Conservation (phyloP, 2,329 filamentous ascomycete genomes). For the Xylariaceae sp. region DNA sequence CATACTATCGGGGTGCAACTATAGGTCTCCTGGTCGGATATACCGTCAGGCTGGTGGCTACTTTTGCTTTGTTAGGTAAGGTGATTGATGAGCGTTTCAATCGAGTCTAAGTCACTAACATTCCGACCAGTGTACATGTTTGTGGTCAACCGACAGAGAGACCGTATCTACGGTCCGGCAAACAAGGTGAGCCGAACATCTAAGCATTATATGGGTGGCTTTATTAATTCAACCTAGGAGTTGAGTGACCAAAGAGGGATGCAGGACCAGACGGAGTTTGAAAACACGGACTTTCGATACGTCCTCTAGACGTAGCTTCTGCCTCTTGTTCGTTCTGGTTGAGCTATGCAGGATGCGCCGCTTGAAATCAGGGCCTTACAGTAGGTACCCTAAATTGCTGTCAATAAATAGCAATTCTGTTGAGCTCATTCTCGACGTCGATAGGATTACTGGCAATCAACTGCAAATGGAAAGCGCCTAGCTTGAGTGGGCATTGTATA, state of each 20-base stretch:
- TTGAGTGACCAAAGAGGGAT: slow-evolving; percentile 31
- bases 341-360: too few species aligned
- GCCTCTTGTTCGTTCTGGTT: too few species aligned
- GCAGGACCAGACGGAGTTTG: slow-evolving; percentile 32
- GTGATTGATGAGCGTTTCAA: not conserved
- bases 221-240: not conserved
- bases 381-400: too few species aligned
- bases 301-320: too few species aligned
- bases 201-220: not conserved
- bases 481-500: too few species aligned
- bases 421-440: too few species aligned
- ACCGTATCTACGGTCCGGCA: slow-evolving; percentile 25
- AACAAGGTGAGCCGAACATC: slow-evolving; percentile 18
- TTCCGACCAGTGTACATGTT: slow-evolving; percentile 7
- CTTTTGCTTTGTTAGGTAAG: slow-evolving; percentile 27
- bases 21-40: slow-evolving; percentile 33
- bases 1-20: slow-evolving; percentile 26
- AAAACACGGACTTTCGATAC: slow-evolving; percentile 36
- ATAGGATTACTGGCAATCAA: too few species aligned
- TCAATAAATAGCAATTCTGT: too few species aligned
- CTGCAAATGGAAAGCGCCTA: too few species aligned
- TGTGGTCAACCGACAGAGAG: slow-evolving; percentile 24
- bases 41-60: slow-evolving; percentile 28
- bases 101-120: not conserved
- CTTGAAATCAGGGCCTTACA: too few species aligned